Base-by-base conservation (phyloP, 139 green algal species). In the Chlorella sorokiniana region DNA sequence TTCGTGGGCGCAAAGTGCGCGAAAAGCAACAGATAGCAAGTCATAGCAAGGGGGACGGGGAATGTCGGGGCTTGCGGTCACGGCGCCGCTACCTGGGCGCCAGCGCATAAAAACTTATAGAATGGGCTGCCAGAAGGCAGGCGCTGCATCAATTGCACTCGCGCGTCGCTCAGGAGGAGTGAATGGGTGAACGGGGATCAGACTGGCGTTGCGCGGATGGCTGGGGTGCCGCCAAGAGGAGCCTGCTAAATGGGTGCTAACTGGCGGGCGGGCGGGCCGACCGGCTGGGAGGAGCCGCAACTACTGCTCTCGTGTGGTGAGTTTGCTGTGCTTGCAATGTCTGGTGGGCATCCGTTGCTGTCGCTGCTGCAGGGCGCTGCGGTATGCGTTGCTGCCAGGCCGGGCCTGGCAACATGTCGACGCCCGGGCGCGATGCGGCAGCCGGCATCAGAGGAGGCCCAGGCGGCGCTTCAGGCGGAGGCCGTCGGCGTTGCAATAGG, bases 401-500 rank as follows among this genome's bases (percentile, higher is more conserved):
- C n/a, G n/a, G n/a, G n/a, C n/a, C n/a, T n/a, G n/a, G n/a, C n/a
- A n/a, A n/a, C n/a, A n/a, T n/a, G n/a, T n/a, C n/a, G n/a, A n/a
- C n/a, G n/a, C n/a, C n/a, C n/a, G n/a, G 48, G 16, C 11, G 14
- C 11, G 11, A 11, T 59, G 16, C 16, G 16, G 48, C 48, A 11
- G 16, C 59, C 31, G 33, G 27, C 37, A n/a, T 79, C 73, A 79
- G 38, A 79, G 73, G 52, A 79, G 73, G 73, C 73, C 73, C 73
- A 79, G 52, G 25, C 56, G 51, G 52, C 73, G 73, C 54, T 79
- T 79, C 52, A 68, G 54, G 37, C 73, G 73, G 37, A 79, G 73
- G 52, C 73, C 71, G 25, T 78, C 71, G 7, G 73, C 73, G 27
- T 79, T 79, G 54, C 73, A 79, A 52, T 79, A 79, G 10, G 73